A percentile compares a stretch with the other conserved stretches of the same genome.
Evolutionary conservation across 768 basidiomycete genomes (phyloP).

Genomic region (Trametes coccinea): DNA sequence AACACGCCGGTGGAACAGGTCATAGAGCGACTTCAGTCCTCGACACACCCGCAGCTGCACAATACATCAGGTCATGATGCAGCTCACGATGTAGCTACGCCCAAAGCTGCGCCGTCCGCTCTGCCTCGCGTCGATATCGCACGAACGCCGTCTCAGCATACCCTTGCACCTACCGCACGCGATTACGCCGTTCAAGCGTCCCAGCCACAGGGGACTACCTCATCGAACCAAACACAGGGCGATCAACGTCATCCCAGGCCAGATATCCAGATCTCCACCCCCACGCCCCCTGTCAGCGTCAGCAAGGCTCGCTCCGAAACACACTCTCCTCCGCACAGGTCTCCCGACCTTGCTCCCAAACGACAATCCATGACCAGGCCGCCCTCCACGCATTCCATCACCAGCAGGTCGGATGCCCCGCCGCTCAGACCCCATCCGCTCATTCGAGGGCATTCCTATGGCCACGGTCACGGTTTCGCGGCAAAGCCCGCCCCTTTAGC

Average conservation of each 20-base stretch:
- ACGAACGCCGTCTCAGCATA: conserved; percentile 10
- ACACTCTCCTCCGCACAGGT: conserved; percentile 41
- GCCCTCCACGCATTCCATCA: conserved; percentile 62
- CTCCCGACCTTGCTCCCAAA: conserved; percentile 38
- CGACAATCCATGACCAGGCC: conserved; percentile 54
- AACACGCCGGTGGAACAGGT: conserved; percentile 30
- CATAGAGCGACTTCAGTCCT: conserved; percentile 17
- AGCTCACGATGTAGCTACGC: conserved; percentile 30
- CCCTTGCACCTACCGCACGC: conserved; percentile 17
- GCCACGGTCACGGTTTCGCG: conserved; percentile 40
- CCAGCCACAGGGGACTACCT: not conserved
- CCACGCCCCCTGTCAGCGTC: conserved; percentile 27
- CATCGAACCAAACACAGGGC: conserved; percentile 8
- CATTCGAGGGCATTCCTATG: conserved; percentile 72
- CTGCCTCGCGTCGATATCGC: conserved; percentile 29
- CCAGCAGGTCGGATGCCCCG: conserved; percentile 33
- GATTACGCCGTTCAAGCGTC: conserved; percentile 14
- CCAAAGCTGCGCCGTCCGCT: conserved; percentile 29
- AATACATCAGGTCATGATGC: conserved; percentile 24
- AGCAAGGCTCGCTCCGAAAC: conserved; percentile 40
- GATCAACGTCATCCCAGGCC: conserved; percentile 20
- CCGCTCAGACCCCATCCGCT: conserved; percentile 70
- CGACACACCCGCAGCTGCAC: conserved; percentile 16
- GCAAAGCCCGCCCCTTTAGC: conserved; percentile 52
- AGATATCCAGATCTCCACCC: conserved; percentile 22